Percentiles rank a stretch among this genome's conserved stretches.
Evolutionary conservation across 1,139 yeast genomes (phyloP).

Genomic region (Taphrina communis): DNA sequence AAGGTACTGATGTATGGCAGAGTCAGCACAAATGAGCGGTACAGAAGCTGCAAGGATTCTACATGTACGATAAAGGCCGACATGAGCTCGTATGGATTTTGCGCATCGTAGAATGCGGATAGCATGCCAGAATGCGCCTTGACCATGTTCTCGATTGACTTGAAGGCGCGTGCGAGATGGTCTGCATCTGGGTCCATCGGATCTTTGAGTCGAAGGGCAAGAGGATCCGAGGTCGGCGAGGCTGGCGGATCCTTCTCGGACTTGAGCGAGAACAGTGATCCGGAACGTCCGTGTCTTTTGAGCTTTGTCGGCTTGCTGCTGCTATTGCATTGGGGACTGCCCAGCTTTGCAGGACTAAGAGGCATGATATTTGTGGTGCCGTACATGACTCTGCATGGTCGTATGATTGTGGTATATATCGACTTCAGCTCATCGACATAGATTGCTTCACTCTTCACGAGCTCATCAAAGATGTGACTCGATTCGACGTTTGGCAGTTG

Average conservation of each 20-base stretch:
- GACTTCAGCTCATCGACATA: slow-evolving; percentile 18
- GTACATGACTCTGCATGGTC: slow-evolving; percentile 11
- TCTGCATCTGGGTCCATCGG: slow-evolving; percentile 31
- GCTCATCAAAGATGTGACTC: slow-evolving; percentile 25
- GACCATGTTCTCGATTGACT: slow-evolving; percentile 31
- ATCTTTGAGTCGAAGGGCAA: slow-evolving; percentile 25
- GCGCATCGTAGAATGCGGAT: slow-evolving; percentile 19
- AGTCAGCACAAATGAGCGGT: slow-evolving; percentile 28
- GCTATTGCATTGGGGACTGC: neutral
- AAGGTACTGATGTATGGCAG: slow-evolving; percentile 24
- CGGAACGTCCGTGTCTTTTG: slow-evolving; percentile 21
- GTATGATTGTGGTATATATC: slow-evolving; percentile 17
- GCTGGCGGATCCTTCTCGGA: slow-evolving; percentile 5
- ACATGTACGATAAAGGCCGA: slow-evolving; percentile 26
- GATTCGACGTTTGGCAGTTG: slow-evolving; percentile 20
- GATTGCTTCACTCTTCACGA: slow-evolving; percentile 9
- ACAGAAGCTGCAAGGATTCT: slow-evolving; percentile 21
- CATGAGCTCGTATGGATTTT: slow-evolving; percentile 13
- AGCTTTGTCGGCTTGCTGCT: neutral
- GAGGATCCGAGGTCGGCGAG: slow-evolving; percentile 1
- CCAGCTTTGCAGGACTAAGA: neutral
- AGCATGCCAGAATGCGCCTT: slow-evolving; percentile 30
- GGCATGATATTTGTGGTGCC: neutral
- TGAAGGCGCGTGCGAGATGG: slow-evolving; percentile 37
- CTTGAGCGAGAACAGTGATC: slow-evolving; percentile 17